phyloP scores from a whole-genome alignment of 345 rosid genomes.

The Sapria himalayana region DNA sequence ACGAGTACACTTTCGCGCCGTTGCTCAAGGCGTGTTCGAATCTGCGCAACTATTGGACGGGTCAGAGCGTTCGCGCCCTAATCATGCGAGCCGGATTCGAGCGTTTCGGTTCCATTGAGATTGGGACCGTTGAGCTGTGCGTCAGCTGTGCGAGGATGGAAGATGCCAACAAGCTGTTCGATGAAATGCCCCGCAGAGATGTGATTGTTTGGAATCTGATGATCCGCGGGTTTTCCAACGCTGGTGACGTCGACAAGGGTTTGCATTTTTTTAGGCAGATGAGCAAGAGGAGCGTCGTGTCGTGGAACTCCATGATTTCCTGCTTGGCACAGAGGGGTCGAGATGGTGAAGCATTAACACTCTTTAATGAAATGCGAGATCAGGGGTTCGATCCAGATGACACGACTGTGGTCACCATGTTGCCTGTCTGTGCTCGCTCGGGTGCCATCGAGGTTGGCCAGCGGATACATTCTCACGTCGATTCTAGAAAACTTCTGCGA shows the following conservation, averaged over 20 bases:
- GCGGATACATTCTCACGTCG: constrained; percentile 30
- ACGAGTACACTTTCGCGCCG: constrained; percentile 56
- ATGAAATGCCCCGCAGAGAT: constrained; percentile 29
- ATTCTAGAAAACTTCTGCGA: constrained; percentile 19
- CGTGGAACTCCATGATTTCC: constrained; percentile 56
- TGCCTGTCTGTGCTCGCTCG: constrained; percentile 44
- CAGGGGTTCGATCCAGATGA: constrained; percentile 37
- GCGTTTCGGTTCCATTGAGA: constrained; percentile 22
- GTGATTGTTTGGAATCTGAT: constrained; percentile 45
- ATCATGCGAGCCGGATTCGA: constrained; percentile 24
- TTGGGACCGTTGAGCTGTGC: constrained; percentile 45
- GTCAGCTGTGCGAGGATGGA: constrained; percentile 23
- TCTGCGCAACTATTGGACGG: constrained; percentile 15
- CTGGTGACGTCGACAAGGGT: constrained; percentile 32
- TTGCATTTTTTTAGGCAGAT: constrained; percentile 27
- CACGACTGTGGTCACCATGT: constrained; percentile 34
- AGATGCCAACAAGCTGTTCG: constrained; percentile 37
- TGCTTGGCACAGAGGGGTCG: constrained; percentile 35
- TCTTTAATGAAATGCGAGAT: constrained; percentile 40
- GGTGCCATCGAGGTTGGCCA: constrained; percentile 30
- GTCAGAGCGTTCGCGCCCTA: constrained; percentile 34
- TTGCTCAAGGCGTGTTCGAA: constrained; percentile 38
- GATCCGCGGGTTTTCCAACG: constrained; percentile 39
- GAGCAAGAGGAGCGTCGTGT: constrained; percentile 31
- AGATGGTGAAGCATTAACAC: constrained; percentile 31